phyloP scores from a whole-genome alignment of 495 filamentous ascomycete genomes.

The Polyplosphaeria fusca region DNA sequence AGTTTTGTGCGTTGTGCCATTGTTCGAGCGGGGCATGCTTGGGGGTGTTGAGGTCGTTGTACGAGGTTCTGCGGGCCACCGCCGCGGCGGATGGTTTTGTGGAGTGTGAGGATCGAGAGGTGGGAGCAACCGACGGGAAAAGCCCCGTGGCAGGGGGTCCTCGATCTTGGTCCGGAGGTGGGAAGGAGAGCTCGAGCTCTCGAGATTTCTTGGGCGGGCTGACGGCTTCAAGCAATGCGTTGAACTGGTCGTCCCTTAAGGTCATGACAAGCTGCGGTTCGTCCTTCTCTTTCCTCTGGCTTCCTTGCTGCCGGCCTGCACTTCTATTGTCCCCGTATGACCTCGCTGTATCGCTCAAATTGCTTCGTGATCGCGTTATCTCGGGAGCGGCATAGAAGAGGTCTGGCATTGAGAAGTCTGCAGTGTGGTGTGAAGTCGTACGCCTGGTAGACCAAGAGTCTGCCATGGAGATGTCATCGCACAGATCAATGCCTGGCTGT shows the following conservation, averaged over 20 bases:
- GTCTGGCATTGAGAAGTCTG: constrained; percentile 22
- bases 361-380: too few relatives aligned
- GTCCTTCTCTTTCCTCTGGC: neutral
- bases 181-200: too few relatives aligned
- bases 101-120: too few relatives aligned
- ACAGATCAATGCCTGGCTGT: neutral
- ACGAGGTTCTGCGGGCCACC: constrained; percentile 22
- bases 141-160: too few relatives aligned
- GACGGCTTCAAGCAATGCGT: constrained; percentile 12
- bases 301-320: neutral
- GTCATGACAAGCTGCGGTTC: constrained; percentile 18
- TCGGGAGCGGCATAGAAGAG: constrained; percentile 8
- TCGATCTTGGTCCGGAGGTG: too few relatives aligned
- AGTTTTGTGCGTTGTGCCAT: neutral
- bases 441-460: constrained; percentile 11
- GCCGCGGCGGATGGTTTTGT: constrained; percentile 17
- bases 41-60: constrained; percentile 2
- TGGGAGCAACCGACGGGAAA: too few relatives aligned
- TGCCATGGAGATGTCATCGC: constrained; percentile 21
- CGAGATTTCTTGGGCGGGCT: constrained; percentile 18
- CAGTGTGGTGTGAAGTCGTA: neutral
- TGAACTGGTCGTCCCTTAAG: constrained; percentile 22
- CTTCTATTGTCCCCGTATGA: neutral
- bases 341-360: too few relatives aligned
- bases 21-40: neutral